Conservation (phyloP, 2,329 filamentous ascomycete genomes). For the Talaromyces islandicus region DNA sequence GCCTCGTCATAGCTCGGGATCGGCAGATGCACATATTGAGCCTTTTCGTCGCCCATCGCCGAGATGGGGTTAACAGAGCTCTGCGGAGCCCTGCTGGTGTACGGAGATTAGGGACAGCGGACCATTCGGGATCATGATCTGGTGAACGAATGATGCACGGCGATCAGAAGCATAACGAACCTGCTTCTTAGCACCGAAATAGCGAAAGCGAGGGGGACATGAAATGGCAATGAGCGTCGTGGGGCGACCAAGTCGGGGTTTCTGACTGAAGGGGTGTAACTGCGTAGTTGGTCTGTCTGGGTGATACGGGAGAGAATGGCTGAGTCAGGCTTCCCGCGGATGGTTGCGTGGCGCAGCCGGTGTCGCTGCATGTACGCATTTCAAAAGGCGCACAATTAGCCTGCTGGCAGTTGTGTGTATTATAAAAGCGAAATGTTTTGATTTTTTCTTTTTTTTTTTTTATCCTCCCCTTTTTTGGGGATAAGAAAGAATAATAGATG, state of each 20-base stretch:
- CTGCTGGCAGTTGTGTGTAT: neutral
- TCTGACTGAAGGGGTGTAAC: neutral
- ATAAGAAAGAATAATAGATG: too few relatives aligned
- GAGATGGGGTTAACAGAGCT: conserved; percentile 22
- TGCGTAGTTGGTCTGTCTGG: neutral
- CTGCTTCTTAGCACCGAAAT: neutral
- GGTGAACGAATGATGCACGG: conserved; percentile 26
- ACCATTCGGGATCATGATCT: conserved; percentile 35
- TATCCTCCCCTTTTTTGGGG: too few relatives aligned
- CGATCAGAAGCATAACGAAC: conserved; percentile 21
- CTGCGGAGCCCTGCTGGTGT: conserved; percentile 26
- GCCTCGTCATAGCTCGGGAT: conserved; percentile 85
- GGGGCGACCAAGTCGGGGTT: neutral
- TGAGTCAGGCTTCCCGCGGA: neutral
- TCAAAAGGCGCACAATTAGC: neutral
- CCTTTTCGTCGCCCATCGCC: conserved; percentile 48
- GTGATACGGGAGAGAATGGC: neutral
- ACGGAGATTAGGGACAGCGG: conserved; percentile 21
- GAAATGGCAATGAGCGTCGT: neutral
- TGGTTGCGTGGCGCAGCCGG: neutral
- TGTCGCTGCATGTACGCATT: neutral
- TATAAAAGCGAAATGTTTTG: neutral
- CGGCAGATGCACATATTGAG: conserved; percentile 57
- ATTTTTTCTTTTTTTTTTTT: too few relatives aligned
- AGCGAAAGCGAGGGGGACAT: neutral